Percentiles rank a stretch among this genome's conserved stretches.
phyloP scores from a whole-genome alignment of 176 grass and related monocot species.

The Puya raimondii region DNA sequence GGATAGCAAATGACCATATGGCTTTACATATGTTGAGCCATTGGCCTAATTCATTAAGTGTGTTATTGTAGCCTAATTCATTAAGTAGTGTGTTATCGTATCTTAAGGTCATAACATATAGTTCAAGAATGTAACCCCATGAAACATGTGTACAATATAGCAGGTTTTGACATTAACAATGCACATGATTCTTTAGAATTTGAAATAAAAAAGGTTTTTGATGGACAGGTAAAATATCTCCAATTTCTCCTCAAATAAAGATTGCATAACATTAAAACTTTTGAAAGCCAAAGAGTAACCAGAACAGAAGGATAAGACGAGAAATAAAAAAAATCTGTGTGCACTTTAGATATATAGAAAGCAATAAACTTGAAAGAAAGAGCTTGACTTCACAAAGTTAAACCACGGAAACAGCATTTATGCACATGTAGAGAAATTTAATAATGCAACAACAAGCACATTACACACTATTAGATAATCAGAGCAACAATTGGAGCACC shows the following conservation, averaged over 20 bases:
- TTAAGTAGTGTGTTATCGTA: too few relatives aligned
- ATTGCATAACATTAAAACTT: neutral
- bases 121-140: neutral
- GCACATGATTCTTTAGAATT: neutral
- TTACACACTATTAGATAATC: too few relatives aligned
- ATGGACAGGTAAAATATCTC: neutral
- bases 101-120: neutral
- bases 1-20: too few relatives aligned
- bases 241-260: neutral
- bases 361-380: neutral
- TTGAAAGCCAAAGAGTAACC: neutral
- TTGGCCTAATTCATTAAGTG: neutral
- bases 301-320: neutral
- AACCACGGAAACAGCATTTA: neutral
- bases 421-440: neutral
- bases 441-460: neutral
- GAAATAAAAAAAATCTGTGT: neutral
- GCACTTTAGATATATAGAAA: neutral
- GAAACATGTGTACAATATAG: neutral
- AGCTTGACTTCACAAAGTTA: neutral
- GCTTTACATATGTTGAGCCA: too few relatives aligned
- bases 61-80: too few relatives aligned
- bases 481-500: slow-evolving; percentile 26
- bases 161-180: neutral
- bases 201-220: neutral